Base-by-base conservation (phyloP, 257 asterid genomes). In the Rauvolfia tetraphylla region DNA sequence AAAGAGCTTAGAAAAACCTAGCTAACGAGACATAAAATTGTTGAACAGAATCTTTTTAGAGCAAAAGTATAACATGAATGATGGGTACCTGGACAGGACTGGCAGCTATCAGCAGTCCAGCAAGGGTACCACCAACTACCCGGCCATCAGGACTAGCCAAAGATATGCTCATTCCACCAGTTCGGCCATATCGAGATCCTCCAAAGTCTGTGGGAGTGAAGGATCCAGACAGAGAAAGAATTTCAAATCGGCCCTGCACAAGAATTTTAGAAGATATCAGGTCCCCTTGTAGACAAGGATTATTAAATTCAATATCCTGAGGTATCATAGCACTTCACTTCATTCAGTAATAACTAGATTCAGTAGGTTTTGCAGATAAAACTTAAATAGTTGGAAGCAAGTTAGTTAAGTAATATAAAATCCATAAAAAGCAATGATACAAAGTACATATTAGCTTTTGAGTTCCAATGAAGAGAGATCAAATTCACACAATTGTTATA, bases 101-200 rank as follows among this genome's bases (percentile, higher is more conserved):
- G 77, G 98, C 98, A 17, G 97, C 98, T 36, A 84, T 77, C 31
- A 93, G 85, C 51, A 87, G 78, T 42, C 98, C 98, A 38, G 94
- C 89, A 62, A 92, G 86, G 68, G 85, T 83, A 48, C 98, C 98
- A 56, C 98, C 98, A 18, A 92, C 86, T 13, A 92, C 97, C 54
- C 98, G 97, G 39, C 97, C 97, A 79, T 92, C 97, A 3, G 92
- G 89, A 75, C 97, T 90, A 18, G 96, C 92, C 86, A 93, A 71
- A 80, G 91, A 84, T 57, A 91, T 86, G 80, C 93, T 89, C 94
- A 93, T 85, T 53, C 85, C 89, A 75, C 96, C 94, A 3, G 89
- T 82, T 81, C 92, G 84, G 48, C 91, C 88, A 6, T 73, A 70
- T 53, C 79, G 80, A 23, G 88, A 61, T 67, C 88, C 98, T 39